phyloP scores from a whole-genome alignment of 116 monocot genomes.

The Dioscorea cayenensis region DNA sequence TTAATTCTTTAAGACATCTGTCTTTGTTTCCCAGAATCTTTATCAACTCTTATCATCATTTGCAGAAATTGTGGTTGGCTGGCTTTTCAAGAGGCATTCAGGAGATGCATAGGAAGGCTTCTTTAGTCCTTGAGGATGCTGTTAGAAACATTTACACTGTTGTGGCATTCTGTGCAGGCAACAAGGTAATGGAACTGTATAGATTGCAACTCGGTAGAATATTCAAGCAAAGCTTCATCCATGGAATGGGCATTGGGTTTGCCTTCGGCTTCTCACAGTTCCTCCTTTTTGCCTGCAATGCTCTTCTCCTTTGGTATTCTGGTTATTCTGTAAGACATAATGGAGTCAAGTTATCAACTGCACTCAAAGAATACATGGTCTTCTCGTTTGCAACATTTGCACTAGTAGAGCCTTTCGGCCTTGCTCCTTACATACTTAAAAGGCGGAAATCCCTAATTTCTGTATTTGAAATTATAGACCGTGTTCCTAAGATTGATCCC shows the following conservation, averaged over 20 bases:
- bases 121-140: conserved; percentile 95
- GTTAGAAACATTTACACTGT: conserved; percentile 98
- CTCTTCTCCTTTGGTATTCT: conserved; percentile 85
- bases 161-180: conserved; percentile 92
- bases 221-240: conserved; percentile 63
- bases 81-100: conserved; percentile 96
- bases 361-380: conserved; percentile 87
- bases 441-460: conserved; percentile 69
- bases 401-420: conserved; percentile 93
- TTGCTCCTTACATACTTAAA: conserved; percentile 94
- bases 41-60: conserved; percentile 1
- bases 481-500: conserved; percentile 79
- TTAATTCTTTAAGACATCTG: background rate
- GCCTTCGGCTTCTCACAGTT: conserved; percentile 92
- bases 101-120: conserved; percentile 96
- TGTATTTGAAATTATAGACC: conserved; percentile 94
- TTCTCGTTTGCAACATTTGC: conserved; percentile 97
- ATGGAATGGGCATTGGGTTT: conserved; percentile 82
- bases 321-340: conserved; percentile 48
- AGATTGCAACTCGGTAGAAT: conserved; percentile 63
- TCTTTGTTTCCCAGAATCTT: background rate
- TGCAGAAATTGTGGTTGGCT: conserved; percentile 98
- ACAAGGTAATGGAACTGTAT: conserved; percentile 94
- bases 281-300: conserved; percentile 93
- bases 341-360: conserved; percentile 38